These are phyloP conservation scores for Saccharomyces pastorianus DNA, from an alignment of 1,139 yeast species.

Conservation along the genomic window DNA sequence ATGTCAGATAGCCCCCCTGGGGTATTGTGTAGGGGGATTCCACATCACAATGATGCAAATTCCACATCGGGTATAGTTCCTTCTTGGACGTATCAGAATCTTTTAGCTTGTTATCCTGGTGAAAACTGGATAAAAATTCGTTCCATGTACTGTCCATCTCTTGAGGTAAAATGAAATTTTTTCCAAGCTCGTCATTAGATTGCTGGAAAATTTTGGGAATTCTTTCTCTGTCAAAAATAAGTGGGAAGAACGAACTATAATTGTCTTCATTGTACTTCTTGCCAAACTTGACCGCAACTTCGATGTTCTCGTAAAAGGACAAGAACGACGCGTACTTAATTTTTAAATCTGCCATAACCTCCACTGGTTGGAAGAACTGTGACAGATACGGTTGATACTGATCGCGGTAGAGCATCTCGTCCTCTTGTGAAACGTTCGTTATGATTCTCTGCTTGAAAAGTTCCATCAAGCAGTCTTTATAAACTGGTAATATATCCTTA, in stretches of 20 bases:
- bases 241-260: slow-evolving; percentile 7
- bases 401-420: neutral
- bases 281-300: neutral
- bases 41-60: slow-evolving; percentile 27
- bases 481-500: neutral
- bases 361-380: neutral
- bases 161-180: slow-evolving; percentile 14
- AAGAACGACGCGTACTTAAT: neutral
- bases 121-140: slow-evolving; percentile 7
- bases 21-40: slow-evolving; percentile 16
- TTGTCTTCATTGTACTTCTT: neutral
- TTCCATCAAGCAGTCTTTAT: neutral
- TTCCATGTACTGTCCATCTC: slow-evolving; percentile 25
- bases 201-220: slow-evolving; percentile 16
- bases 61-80: slow-evolving; percentile 14
- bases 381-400: neutral
- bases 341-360: neutral
- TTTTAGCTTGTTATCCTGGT: slow-evolving; percentile 12
- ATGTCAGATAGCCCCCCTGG: slow-evolving; percentile 9
- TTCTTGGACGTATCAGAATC: slow-evolving; percentile 12
- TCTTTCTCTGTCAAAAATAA: slow-evolving; percentile 18
- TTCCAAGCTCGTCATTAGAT: slow-evolving; percentile 1
- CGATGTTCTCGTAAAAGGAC: neutral
- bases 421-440: neutral
- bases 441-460: neutral